These are phyloP conservation scores for Heliamphora pulchella DNA, from an alignment of 179 eudicot genomes.

Conservation along the genomic window DNA sequence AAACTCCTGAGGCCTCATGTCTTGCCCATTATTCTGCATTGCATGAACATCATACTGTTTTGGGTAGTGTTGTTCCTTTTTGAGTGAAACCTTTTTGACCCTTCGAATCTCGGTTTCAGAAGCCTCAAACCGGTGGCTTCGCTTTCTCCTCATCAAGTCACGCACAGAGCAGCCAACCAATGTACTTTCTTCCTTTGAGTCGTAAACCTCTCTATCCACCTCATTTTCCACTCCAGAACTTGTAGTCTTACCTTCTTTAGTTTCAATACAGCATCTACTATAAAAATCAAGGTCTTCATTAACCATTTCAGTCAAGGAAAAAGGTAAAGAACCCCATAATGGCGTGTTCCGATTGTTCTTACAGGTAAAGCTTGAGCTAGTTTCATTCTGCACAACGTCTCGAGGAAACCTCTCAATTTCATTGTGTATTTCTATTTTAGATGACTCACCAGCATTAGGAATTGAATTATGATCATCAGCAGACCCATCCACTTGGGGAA, in stretches of 20 bases:
- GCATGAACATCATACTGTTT: conserved; percentile 24
- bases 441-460: conserved; percentile 24
- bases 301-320: conserved; percentile 32
- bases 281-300: conserved; percentile 23
- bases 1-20: conserved; percentile 23
- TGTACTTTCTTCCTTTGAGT: conserved; percentile 29
- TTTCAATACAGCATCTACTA: conserved; percentile 17
- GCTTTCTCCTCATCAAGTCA: conserved; percentile 87
- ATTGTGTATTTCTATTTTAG: conserved; percentile 18
- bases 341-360: conserved; percentile 39
- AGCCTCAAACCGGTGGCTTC: conserved; percentile 34
- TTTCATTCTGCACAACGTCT: conserved; percentile 19
- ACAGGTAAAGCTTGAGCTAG: conserved; percentile 24
- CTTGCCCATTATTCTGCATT: conserved; percentile 20
- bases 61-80: conserved; percentile 22
- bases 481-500: conserved; percentile 72
- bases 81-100: conserved; percentile 20
- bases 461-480: conserved; percentile 41
- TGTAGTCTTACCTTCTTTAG: conserved; percentile 19
- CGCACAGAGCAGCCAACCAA: conserved; percentile 56
- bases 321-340: conserved; percentile 59
- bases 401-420: conserved; percentile 27
- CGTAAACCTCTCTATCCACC: conserved; percentile 21
- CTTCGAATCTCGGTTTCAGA: conserved; percentile 25
- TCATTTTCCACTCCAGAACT: conserved; percentile 20